Conservation (phyloP, 1,284 basidiomycete genomes). For the Leccinum fallax region DNA sequence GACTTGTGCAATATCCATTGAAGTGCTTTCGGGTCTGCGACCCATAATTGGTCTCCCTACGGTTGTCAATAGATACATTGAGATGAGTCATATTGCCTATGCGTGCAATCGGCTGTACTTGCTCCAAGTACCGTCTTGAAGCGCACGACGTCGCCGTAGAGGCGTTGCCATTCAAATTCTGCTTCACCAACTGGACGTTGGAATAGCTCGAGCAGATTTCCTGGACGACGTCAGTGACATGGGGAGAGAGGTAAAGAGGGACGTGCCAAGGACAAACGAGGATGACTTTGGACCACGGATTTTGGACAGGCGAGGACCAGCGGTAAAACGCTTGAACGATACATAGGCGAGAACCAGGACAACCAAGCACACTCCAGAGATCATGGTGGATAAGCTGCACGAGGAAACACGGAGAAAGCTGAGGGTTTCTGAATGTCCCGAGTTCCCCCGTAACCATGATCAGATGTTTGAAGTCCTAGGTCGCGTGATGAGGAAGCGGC, state of each 20-base stretch:
- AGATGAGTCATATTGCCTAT: neutral
- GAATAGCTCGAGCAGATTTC: constrained; percentile 29
- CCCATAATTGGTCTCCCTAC: constrained; percentile 30
- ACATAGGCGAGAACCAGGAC: constrained; percentile 17
- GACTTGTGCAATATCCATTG: constrained; percentile 44
- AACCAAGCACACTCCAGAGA: constrained; percentile 1
- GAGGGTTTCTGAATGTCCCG: constrained; percentile 13
- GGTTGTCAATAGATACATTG: neutral
- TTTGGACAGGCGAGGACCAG: constrained; percentile 23
- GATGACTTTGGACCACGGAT: constrained; percentile 35
- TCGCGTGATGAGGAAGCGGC: neutral
- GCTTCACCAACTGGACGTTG: constrained; percentile 26
- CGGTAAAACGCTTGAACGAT: constrained; percentile 9
- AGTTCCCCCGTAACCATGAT: neutral
- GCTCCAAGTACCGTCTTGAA: constrained; percentile 32
- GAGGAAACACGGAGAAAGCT: neutral
- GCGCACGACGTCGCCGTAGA: constrained; percentile 34
- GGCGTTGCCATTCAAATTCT: constrained; percentile 34
- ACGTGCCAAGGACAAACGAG: constrained; percentile 37
- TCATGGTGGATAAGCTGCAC: constrained; percentile 11
- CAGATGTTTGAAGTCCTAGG: neutral
- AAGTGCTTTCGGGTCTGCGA: constrained; percentile 45
- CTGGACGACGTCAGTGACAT: constrained; percentile 12
- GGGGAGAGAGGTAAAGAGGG: neutral
- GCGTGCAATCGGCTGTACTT: constrained; percentile 1